Base-by-base conservation (phyloP, 1,284 basidiomycete species). In the Leucoagaricus sp. region DNA sequence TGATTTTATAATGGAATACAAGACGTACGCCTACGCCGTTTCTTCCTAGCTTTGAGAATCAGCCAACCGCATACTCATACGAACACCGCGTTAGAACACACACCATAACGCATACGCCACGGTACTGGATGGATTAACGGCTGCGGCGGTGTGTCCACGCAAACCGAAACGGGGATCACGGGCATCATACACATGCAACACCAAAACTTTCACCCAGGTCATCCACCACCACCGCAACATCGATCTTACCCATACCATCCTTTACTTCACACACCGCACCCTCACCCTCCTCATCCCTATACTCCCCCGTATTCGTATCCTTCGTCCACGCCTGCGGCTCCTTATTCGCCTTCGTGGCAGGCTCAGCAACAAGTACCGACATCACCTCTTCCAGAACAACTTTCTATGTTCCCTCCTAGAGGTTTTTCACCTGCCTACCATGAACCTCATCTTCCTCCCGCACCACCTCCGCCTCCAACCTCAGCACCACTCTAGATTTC, bases 361-460 rank as follows among this genome's bases (percentile, higher is more conserved):
- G 69, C 57, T 28, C 69, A 65, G 21, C 69, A 64, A n/a, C n/a
- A n/a, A n/a, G n/a, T n/a, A 42, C 67, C 68, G 15, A 56, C 71
- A 12, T 73, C 72, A 7, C 72, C 74, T 1, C 60, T 73, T 10
- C 74, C 74, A 49, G 75, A 75, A 67, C 74, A 76, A 51, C 63
- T 72, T 10, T 68, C 71, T 7, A 71, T 72, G 69, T 67, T 68
- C 17, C 70, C 67, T 36, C 65, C 69, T 17, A 61, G 57, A 57
- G 61, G 62, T 42, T 41, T 68, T 10, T 57, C 61, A 21, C 59
- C 59, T 44, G 46, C 55, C 9, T 64, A 61, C 41, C 66, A 65
- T 53, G 67, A 69, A 49, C 63, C 63, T 10, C 59, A 10, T 4
- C 36, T 15, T 15, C 36, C 36, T 4, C 36, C 12, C 13, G 36